Percentiles rank a stretch among this genome's conserved stretches.
Evolutionary conservation across 1,284 basidiomycete species (phyloP).

Genomic region (Singerocomus inundabilis): DNA sequence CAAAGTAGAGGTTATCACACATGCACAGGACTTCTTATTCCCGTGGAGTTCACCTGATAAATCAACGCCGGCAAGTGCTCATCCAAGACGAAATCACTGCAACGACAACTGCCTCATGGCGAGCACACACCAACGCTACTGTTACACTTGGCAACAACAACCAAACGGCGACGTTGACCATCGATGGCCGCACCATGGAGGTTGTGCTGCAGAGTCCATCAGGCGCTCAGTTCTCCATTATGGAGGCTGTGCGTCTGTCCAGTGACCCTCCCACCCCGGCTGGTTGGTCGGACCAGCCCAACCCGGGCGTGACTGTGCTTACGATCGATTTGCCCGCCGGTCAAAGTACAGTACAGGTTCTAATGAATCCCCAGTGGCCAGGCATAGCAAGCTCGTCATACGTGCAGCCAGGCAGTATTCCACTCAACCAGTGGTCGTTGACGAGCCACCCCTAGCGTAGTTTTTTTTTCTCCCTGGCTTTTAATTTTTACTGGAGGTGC

Average conservation of each 20-base stretch:
- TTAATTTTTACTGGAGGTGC: background rate
- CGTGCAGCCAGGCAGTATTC: conserved; percentile 54
- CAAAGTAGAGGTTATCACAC: conserved; percentile 12
- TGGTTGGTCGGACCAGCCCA: conserved; percentile 62
- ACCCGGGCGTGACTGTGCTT: conserved; percentile 80
- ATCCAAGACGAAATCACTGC: conserved; percentile 83
- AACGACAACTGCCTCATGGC: conserved; percentile 72
- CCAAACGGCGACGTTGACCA: conserved; percentile 55
- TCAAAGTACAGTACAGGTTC: conserved; percentile 69
- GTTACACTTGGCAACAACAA: conserved; percentile 49
- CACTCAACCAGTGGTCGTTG: conserved; percentile 58
- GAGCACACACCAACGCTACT: conserved; percentile 92
- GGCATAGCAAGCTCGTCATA: conserved; percentile 54
- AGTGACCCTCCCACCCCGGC: conserved; percentile 63
- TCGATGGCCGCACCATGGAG: conserved; percentile 43
- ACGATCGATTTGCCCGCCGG: conserved; percentile 72
- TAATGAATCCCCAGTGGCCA: conserved; percentile 87
- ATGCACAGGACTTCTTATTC: conserved; percentile 56
- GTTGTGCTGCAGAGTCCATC: conserved; percentile 55
- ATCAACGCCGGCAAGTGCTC: conserved; percentile 88
- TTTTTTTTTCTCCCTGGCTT: background rate
- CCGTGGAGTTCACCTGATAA: conserved; percentile 88
- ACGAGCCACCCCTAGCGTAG: conserved; percentile 53
- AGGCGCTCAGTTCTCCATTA: conserved; percentile 55
- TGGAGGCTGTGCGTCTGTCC: conserved; percentile 51